Evolutionary conservation across 805 yeast species (phyloP), one percentile per base, ranked within the genome.

Genomic region (Barnettozyma vustinii): DNA sequence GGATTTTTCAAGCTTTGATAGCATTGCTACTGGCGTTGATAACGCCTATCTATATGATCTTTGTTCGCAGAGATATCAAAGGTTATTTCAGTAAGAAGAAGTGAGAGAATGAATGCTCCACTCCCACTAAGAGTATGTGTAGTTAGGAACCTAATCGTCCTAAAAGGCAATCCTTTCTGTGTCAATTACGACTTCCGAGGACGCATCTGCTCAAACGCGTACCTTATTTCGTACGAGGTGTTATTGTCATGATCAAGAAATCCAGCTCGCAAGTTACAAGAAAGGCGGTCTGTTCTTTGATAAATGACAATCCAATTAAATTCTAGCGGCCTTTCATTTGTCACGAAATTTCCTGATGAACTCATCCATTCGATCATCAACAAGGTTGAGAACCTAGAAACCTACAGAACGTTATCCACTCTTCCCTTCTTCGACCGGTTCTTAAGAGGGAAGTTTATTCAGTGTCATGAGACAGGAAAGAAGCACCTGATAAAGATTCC

Each of bases 1-100:
- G 82, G 56, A 48, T 80, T 1, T 53, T 83, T 1, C 87, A 73
- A 71, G 59, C 71, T 48, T 37, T 77, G 1, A 36, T 81, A 0
- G 74, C 81, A 0, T 63, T 81, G 9, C 30, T 78, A 4, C 66
- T 81, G 20, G 71, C 77, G 18, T 60, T 87, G 15, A 49, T 82
- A 18, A 80, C 79, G 9, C 92, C 96, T 1, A 54, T 90, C 6
- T 51, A 76, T 72, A 63, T 56, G 74, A 50, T 63, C 23, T 23
- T 75, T 40, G 74, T 84, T 26, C 68, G 75, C 45, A 60, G 70
- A 37, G 83, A 83, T 51, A 80, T 88, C 37, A 62, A 58, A 30
- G 64, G 65, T 21, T 82, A 70, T 65, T 83, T 73, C 62, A 65
- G 67, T 39, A 64, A 72, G 47, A 58, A 67, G 51, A 51, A 49